Conservation (phyloP, 129 eudicot genomes). For the Rutidosis leptorrhynchoides region DNA sequence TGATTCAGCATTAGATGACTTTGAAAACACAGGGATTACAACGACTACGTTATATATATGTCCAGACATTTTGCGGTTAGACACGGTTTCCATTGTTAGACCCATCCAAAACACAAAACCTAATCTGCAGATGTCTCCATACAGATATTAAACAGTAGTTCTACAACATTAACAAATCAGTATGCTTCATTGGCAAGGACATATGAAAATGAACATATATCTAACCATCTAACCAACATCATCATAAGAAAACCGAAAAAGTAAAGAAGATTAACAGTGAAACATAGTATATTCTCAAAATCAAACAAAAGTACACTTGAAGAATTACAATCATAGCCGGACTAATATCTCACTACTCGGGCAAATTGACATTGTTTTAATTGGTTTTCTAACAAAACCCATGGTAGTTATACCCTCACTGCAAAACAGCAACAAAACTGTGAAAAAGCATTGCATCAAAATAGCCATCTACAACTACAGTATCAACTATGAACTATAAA, state of each 20-base stretch:
- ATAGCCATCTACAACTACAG: not conserved
- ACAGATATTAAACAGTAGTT: too few relatives aligned
- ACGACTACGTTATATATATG: not conserved
- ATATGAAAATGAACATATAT: not conserved
- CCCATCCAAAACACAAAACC: not conserved
- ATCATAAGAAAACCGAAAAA: not conserved
- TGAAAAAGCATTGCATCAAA: slow-evolving; percentile 20
- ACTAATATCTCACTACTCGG: not conserved
- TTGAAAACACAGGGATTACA: not conserved
- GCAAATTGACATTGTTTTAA: not conserved
- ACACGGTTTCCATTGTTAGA: not conserved
- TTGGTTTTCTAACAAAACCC: not conserved
- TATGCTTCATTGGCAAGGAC: not conserved
- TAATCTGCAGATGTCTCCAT: too few relatives aligned
- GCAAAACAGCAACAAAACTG: slow-evolving; percentile 25
- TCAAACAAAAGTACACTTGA: slow-evolving; percentile 6
- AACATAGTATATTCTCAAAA: slow-evolving; percentile 9
- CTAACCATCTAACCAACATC: not conserved
- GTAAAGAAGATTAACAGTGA: not conserved
- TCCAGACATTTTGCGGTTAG: not conserved
- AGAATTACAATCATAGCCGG: slow-evolving; percentile 20
- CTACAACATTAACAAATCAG: not conserved
- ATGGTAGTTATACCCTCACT: slow-evolving; percentile 14
- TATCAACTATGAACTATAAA: not conserved
- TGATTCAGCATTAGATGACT: not conserved